Conservation (phyloP, 768 basidiomycete genomes). For the Pleurotus cornucopiae region DNA sequence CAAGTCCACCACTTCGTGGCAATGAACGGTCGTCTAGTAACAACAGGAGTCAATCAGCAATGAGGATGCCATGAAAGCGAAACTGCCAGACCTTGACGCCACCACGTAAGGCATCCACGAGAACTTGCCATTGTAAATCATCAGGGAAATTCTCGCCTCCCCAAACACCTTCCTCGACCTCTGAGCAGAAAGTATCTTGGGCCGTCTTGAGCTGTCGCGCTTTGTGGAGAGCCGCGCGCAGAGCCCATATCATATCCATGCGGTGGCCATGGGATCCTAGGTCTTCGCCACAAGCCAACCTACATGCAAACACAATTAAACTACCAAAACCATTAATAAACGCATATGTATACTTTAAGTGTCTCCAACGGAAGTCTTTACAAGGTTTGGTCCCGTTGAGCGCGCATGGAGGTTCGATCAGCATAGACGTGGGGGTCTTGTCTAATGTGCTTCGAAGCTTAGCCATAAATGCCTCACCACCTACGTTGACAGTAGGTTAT, state of each 20-base stretch:
- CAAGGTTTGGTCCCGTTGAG: constrained; percentile 39
- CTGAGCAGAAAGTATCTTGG: constrained; percentile 71
- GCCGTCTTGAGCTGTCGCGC: constrained; percentile 63
- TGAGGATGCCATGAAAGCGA: neutral
- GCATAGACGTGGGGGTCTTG: constrained; percentile 73
- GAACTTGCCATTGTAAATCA: constrained; percentile 65
- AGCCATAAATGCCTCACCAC: constrained; percentile 84
- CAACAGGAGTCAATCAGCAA: too few relatives aligned
- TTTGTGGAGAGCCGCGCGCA: constrained; percentile 75
- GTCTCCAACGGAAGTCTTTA: constrained; percentile 59
- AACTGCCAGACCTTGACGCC: constrained; percentile 62
- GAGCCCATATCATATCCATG: constrained; percentile 77
- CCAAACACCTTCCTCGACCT: constrained; percentile 49
- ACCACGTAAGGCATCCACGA: constrained; percentile 82
- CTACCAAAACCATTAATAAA: constrained; percentile 5
- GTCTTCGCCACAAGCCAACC: constrained; percentile 62
- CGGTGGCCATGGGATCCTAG: constrained; percentile 47
- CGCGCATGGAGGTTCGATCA: constrained; percentile 76
- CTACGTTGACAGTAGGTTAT: constrained; percentile 28
- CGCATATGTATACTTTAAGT: constrained; percentile 61
- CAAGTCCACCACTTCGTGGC: constrained; percentile 71
- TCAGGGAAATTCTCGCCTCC: constrained; percentile 59
- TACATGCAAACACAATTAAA: constrained; percentile 15
- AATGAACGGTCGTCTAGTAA: constrained; percentile 56
- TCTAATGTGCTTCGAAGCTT: constrained; percentile 79